These are phyloP conservation scores for Syzygium jambos DNA, from an alignment of 345 rosid species.

Conservation along the genomic window DNA sequence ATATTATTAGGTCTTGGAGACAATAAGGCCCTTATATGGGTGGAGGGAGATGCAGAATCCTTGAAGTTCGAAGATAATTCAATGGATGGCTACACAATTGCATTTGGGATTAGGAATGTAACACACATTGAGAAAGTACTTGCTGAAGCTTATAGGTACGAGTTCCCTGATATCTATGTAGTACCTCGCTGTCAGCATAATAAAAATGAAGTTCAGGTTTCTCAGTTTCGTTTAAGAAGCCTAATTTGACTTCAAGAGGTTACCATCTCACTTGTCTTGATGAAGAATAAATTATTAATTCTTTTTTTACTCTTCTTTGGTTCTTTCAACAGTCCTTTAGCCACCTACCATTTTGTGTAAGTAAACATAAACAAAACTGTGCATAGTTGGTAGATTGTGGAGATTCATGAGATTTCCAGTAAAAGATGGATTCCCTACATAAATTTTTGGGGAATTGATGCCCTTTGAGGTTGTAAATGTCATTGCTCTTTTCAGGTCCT, in stretches of 20 bases:
- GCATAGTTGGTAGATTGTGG: background rate
- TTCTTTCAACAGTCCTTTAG: background rate
- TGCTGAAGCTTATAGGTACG: constrained; percentile 72
- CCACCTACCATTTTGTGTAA: background rate
- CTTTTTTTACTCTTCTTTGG: background rate
- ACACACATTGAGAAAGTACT: constrained; percentile 94
- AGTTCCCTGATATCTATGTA: background rate
- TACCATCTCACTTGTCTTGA: background rate
- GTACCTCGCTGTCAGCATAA: background rate
- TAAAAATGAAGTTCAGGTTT: background rate
- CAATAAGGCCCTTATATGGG: constrained; percentile 71
- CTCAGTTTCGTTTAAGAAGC: background rate
- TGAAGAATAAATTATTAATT: background rate
- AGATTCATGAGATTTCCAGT: background rate
- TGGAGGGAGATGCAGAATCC: constrained; percentile 90
- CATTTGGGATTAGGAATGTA: constrained; percentile 97
- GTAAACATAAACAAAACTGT: background rate
- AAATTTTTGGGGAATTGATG: background rate
- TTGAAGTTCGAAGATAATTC: constrained; percentile 61
- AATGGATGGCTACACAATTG: constrained; percentile 95
- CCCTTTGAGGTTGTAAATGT: background rate
- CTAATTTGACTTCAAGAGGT: background rate
- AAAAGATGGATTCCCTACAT: background rate
- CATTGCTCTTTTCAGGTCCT: background rate
- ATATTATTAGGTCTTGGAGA: constrained; percentile 28